Conservation (phyloP, 2,329 filamentous ascomycete genomes). For the Arthroderma sp. region DNA sequence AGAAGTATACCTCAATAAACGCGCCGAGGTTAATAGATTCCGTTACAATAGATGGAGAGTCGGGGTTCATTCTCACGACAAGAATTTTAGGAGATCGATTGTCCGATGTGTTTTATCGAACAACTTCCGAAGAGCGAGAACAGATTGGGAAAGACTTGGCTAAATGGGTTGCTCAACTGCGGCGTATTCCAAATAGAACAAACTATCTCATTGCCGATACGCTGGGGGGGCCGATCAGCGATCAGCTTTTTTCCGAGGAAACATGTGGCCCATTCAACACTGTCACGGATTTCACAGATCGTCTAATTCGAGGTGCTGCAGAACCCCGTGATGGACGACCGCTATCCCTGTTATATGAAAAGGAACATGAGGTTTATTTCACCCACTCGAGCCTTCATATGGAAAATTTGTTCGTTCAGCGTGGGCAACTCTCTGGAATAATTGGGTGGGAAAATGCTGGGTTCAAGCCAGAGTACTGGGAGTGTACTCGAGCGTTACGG, state of each 20-base stretch:
- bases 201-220: conserved; percentile 8
- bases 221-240: conserved; percentile 5
- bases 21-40: conserved; percentile 9
- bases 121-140: conserved; percentile 7
- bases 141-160: conserved; percentile 9
- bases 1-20: conserved; percentile 8
- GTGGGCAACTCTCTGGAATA: conserved; percentile 6
- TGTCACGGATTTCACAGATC: conserved; percentile 7
- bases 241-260: conserved; percentile 1
- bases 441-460: conserved; percentile 9
- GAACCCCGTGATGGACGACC: conserved; percentile 3
- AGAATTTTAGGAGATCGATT: conserved; percentile 4
- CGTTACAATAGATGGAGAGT: conserved; percentile 5
- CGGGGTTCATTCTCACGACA: conserved; percentile 10
- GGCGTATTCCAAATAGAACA: conserved; percentile 7
- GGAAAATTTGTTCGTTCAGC: conserved; percentile 6
- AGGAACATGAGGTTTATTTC: conserved; percentile 8
- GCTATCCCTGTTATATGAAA: conserved; percentile 7
- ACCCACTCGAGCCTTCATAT: conserved; percentile 9
- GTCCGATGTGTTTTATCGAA: conserved; percentile 4
- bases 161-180: conserved; percentile 7
- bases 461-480: conserved; percentile 11
- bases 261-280: conserved; percentile 9
- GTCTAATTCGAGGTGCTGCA: conserved; percentile 4
- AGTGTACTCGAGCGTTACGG: conserved; percentile 5